phyloP scores from a whole-genome alignment of 345 rosid species.

The Punica granatum region DNA sequence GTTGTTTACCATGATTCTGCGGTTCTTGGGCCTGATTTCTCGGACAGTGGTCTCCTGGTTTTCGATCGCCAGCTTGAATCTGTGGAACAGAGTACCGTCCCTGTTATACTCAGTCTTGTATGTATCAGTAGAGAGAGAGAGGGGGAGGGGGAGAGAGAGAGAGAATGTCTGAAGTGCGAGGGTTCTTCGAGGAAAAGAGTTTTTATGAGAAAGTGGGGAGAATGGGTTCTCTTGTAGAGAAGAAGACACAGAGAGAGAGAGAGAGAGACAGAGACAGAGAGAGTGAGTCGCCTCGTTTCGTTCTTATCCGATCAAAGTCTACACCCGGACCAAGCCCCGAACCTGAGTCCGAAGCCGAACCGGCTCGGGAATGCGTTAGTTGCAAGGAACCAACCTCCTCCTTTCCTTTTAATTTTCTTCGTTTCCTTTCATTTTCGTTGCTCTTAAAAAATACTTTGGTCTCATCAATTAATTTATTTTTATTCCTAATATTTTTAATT shows the following conservation, averaged over 20 bases:
- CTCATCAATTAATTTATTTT: constrained; percentile 21
- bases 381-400: constrained; percentile 45
- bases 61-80: constrained; percentile 72
- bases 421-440: constrained; percentile 23
- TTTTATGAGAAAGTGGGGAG: constrained; percentile 15
- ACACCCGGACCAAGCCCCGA: constrained; percentile 33
- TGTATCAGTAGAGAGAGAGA: background rate
- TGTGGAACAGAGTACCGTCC: background rate
- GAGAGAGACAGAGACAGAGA: background rate
- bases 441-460: constrained; percentile 13
- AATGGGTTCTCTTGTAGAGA: constrained; percentile 11
- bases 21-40: constrained; percentile 71
- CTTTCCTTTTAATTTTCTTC: constrained; percentile 29
- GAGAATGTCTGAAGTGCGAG: constrained; percentile 4
- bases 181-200: constrained; percentile 18
- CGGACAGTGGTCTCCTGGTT: constrained; percentile 64
- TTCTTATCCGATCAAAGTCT: constrained; percentile 62
- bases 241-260: constrained; percentile 12
- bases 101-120: constrained; percentile 3
- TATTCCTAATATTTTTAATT: background rate
- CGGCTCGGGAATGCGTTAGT: constrained; percentile 29
- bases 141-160: constrained; percentile 18
- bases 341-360: constrained; percentile 17
- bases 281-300: constrained; percentile 13
- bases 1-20: constrained; percentile 70